These are phyloP conservation scores for Puccinellia tenuiflora DNA, from an alignment of 176 grass and related monocot species.

Conservation along the genomic window DNA sequence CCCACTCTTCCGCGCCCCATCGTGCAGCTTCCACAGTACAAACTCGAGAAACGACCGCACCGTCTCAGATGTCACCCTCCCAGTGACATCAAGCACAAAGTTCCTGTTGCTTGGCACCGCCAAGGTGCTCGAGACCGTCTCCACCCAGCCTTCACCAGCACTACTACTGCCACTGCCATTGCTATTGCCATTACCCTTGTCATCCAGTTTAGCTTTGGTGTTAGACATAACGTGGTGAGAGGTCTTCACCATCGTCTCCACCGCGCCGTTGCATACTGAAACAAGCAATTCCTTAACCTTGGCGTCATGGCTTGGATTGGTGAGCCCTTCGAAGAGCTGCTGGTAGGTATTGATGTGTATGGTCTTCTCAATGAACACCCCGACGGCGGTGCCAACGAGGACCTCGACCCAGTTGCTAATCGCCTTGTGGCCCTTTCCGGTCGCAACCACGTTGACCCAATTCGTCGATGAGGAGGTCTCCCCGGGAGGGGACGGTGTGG, in stretches of 20 bases:
- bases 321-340: constrained; percentile 82
- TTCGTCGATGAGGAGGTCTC: constrained; percentile 19
- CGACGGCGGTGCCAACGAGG: constrained; percentile 66
- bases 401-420: constrained; percentile 51
- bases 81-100: constrained; percentile 86
- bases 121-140: constrained; percentile 63
- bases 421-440: constrained; percentile 39
- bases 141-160: constrained; percentile 48
- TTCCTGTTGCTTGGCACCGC: constrained; percentile 70
- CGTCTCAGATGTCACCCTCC: constrained; percentile 89
- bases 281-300: constrained; percentile 80
- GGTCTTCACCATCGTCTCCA: constrained; percentile 87
- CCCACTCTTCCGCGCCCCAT: constrained; percentile 39
- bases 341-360: constrained; percentile 94
- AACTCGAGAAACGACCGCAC: constrained; percentile 92
- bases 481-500: constrained; percentile 20
- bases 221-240: constrained; percentile 61
- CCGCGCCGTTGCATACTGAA: constrained; percentile 67
- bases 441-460: constrained; percentile 64
- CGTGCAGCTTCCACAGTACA: constrained; percentile 66
- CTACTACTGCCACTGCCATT: not conserved
- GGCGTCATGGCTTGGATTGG: constrained; percentile 62
- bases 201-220: not conserved
- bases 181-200: not conserved
- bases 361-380: constrained; percentile 89